A percentile compares a stretch with the other conserved stretches of the same genome.
Evolutionary conservation across 345 rosid species (phyloP).

Genomic region (Eucalyptus tenuipes): DNA sequence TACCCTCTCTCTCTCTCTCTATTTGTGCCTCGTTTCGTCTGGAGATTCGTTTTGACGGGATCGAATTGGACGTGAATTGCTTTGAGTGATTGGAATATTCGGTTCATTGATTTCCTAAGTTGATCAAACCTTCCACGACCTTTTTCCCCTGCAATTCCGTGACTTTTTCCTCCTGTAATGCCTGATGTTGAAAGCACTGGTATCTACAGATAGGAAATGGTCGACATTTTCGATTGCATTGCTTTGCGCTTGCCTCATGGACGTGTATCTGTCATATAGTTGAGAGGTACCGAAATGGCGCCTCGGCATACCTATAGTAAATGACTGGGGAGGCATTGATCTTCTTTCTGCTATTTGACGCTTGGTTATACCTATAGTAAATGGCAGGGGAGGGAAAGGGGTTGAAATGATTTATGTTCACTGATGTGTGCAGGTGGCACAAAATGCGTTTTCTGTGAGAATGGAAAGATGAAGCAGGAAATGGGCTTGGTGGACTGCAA

Average conservation of each 20-base stretch:
- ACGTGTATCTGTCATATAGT: background rate
- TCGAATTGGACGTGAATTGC: background rate
- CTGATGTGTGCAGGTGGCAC: slow-evolving; percentile 55
- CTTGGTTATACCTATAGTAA: background rate
- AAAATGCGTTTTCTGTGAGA: slow-evolving; percentile 69
- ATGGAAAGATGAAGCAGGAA: slow-evolving; percentile 87
- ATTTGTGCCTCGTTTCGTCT: background rate
- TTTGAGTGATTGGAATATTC: background rate
- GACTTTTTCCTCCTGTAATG: background rate
- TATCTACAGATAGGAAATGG: background rate
- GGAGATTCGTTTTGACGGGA: background rate
- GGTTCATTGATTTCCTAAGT: background rate
- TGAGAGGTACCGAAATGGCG: background rate
- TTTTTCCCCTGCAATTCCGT: background rate
- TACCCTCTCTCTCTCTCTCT: background rate
- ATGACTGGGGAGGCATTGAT: background rate
- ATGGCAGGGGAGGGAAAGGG: background rate
- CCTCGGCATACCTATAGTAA: background rate
- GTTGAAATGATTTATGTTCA: background rate
- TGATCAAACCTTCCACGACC: background rate
- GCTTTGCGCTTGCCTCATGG: background rate
- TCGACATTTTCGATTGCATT: background rate
- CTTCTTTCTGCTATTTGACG: background rate
- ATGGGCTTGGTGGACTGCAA: slow-evolving; percentile 56
- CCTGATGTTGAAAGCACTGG: background rate